These are phyloP conservation scores for Dovyalis caffra DNA, from an alignment of 345 rosid species.

Conservation along the genomic window DNA sequence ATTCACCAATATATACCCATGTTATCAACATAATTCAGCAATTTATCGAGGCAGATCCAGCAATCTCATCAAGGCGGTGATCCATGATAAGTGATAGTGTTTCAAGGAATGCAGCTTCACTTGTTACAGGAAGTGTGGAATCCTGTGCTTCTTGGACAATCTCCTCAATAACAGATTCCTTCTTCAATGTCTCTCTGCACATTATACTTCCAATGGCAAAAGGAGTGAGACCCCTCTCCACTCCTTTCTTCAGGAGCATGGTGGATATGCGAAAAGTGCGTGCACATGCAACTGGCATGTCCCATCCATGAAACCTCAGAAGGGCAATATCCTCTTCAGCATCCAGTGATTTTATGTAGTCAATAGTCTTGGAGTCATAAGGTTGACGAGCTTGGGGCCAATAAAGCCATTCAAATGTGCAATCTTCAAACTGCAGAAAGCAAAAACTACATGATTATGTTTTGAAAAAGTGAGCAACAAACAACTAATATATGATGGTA, in stretches of 20 bases:
- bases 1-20: not conserved
- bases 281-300: conserved; percentile 29
- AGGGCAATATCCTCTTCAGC: conserved; percentile 46
- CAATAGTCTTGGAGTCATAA: conserved; percentile 31
- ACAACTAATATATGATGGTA: not conserved
- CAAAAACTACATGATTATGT: not conserved
- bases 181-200: conserved; percentile 43
- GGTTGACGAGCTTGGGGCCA: conserved; percentile 53
- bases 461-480: not conserved
- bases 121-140: conserved; percentile 35
- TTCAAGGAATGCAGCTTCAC: conserved; percentile 39
- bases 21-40: conserved; percentile 3
- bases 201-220: conserved; percentile 40
- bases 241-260: conserved; percentile 50
- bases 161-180: conserved; percentile 35
- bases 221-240: conserved; percentile 38
- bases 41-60: conserved; percentile 7
- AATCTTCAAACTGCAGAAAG: conserved; percentile 40
- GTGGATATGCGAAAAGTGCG: conserved; percentile 36
- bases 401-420: conserved; percentile 48
- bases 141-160: conserved; percentile 38
- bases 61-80: conserved; percentile 25
- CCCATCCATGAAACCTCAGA: conserved; percentile 41
- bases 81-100: conserved; percentile 38
- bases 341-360: conserved; percentile 38